phyloP scores from a whole-genome alignment of 306 rosid species.

The Prunus davidiana region DNA sequence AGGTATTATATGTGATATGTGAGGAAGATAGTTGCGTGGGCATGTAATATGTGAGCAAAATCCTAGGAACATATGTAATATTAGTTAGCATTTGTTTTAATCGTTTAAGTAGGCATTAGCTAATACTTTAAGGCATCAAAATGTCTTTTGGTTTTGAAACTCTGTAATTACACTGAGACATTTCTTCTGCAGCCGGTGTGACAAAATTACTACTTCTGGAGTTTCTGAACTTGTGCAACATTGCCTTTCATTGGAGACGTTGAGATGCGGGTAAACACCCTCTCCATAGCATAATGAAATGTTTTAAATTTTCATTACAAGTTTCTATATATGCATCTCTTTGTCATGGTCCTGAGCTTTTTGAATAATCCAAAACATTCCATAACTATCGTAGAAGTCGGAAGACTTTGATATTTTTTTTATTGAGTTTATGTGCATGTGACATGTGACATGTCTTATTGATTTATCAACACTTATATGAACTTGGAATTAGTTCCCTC shows the following conservation, averaged over 20 bases:
- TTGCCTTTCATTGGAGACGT: constrained; percentile 66
- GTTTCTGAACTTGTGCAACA: constrained; percentile 68
- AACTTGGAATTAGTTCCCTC: background rate
- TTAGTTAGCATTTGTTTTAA: background rate
- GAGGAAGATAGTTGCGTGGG: too few species aligned
- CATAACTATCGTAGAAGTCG: background rate
- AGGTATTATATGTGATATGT: too few species aligned
- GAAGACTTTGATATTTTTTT: background rate
- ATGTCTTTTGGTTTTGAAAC: constrained; percentile 34
- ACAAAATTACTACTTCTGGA: constrained; percentile 61
- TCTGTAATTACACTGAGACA: constrained; percentile 36
- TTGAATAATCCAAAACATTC: background rate
- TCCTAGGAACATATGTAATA: background rate
- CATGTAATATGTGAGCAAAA: background rate
- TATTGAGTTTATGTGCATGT: background rate
- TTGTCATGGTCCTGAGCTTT: background rate
- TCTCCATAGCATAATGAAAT: background rate
- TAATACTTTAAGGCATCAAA: constrained; percentile 4
- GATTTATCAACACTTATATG: background rate
- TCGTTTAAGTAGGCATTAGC: background rate
- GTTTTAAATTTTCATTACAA: background rate
- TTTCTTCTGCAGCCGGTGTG: constrained; percentile 63
- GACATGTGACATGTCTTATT: background rate
- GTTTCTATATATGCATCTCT: background rate
- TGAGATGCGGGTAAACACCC: constrained; percentile 82